Percentiles rank a stretch among this genome's conserved stretches.
Evolutionary conservation across 106 monocot species (phyloP).

Genomic region (Vanilla planifolia): DNA sequence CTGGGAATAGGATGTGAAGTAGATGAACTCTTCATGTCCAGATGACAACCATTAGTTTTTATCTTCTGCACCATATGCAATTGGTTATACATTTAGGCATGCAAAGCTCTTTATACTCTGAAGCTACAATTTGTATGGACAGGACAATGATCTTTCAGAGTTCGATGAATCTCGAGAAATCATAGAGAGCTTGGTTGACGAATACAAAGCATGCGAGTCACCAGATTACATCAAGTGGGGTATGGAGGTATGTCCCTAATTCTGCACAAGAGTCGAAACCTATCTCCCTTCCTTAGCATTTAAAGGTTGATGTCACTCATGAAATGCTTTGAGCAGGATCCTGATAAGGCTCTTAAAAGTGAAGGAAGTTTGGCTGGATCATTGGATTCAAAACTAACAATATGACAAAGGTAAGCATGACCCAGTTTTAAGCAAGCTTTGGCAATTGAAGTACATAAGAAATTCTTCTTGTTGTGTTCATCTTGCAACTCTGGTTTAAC

Average conservation of each 20-base stretch:
- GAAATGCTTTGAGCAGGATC: slow-evolving; percentile 35
- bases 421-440: neutral
- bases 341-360: slow-evolving; percentile 25
- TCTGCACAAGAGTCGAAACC: neutral
- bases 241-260: slow-evolving; percentile 89
- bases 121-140: slow-evolving; percentile 7
- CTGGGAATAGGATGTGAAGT: no score
- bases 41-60: no score
- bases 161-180: slow-evolving; percentile 96
- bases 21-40: no score
- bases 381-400: slow-evolving; percentile 56
- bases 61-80: no score
- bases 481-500: no score
- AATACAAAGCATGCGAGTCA: slow-evolving; percentile 97
- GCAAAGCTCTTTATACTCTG: neutral
- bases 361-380: slow-evolving; percentile 56
- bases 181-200: slow-evolving; percentile 89
- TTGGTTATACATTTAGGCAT: neutral
- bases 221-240: slow-evolving; percentile 99
- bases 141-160: slow-evolving; percentile 99
- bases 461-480: neutral
- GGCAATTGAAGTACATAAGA: neutral
- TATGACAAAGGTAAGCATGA: slow-evolving; percentile 24
- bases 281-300: neutral
- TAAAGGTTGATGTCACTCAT: neutral